Conservation (phyloP, 1,139 yeast genomes). For the Blastobotrys illinoisensis region DNA sequence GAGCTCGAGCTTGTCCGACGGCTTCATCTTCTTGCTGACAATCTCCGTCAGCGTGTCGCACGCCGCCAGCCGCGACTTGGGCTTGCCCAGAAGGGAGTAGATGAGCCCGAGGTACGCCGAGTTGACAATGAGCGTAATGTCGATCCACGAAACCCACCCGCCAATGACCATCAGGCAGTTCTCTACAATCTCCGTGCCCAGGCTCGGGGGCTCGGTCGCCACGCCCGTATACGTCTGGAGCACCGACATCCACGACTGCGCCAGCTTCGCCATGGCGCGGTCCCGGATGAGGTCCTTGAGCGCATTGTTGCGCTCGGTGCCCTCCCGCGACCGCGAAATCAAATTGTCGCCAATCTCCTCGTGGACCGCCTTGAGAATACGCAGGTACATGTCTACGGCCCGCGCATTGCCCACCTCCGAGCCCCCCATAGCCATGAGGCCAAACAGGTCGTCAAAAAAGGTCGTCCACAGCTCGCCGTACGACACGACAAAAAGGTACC, state of each 20-base stretch:
- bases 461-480: constrained; percentile 60
- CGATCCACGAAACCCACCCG: constrained; percentile 92
- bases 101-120: constrained; percentile 59
- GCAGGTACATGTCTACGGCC: constrained; percentile 70
- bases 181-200: constrained; percentile 47
- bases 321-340: constrained; percentile 55
- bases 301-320: constrained; percentile 59
- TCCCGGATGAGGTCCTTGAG: constrained; percentile 79
- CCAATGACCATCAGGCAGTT: constrained; percentile 69
- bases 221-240: constrained; percentile 36
- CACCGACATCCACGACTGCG: constrained; percentile 63
- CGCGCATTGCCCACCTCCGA: constrained; percentile 36
- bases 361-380: constrained; percentile 72
- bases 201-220: constrained; percentile 3
- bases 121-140: constrained; percentile 70
- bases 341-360: constrained; percentile 91
- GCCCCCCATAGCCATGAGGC: constrained; percentile 20
- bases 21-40: constrained; percentile 86
- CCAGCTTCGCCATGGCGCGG: constrained; percentile 65
- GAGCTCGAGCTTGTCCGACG: constrained; percentile 76
- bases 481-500: constrained; percentile 60
- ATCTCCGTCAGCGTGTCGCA: constrained; percentile 76
- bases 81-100: constrained; percentile 53
- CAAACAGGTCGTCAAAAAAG: constrained; percentile 62
- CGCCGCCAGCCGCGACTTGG: constrained; percentile 51